Base-by-base conservation (phyloP, 805 yeast species). In the Cyberlindnera maclurae region DNA sequence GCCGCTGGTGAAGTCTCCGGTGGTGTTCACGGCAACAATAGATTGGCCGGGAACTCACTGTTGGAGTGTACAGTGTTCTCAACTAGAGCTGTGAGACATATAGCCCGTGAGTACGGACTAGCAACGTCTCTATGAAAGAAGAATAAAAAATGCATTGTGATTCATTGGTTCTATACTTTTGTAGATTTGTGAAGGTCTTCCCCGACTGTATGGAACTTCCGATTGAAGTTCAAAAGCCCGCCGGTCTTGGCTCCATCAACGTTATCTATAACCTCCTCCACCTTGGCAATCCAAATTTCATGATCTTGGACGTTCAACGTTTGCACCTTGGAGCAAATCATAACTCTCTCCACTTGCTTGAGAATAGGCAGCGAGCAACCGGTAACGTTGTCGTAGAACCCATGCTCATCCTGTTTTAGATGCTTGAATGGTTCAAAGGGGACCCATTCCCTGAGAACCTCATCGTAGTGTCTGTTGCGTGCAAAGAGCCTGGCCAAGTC, bases 281-380 rank as follows among this genome's bases (percentile, higher is more conserved):
- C 94, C 43, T 75, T 70, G 3, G 86, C 96, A 4, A 88, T 76
- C 93, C 96, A 86, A 4, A 90, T 77, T 55, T 89, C 96, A 61
- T 90, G 97, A 53, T 83, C 87, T 43, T 83, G 88, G 1, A 87
- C 80, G 10, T 57, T 57, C 36, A 82, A 68, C 4, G 71, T 73
- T 18, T 67, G 62, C 33, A 59, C 63, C 38, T 72, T 73, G 39
- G 71, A 65, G 55, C 93, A 84, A 15, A 84, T 70, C 44, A 84
- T 60, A 2, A 78, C 73, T 34, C 77, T 62, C 45, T 80, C 88
- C 26, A 77, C 70, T 17, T 71, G 66, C 16, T 63, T 64, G 41
- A 84, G 51, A 0, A 83, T 60, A 0, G 94, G 93, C 5, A 62
- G 36, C 2, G 52, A 10, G 35, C 45, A 36, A 1, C 42, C 45